Evolutionary conservation across 306 rosid species (phyloP).

Genomic region (Castanea crenata): DNA sequence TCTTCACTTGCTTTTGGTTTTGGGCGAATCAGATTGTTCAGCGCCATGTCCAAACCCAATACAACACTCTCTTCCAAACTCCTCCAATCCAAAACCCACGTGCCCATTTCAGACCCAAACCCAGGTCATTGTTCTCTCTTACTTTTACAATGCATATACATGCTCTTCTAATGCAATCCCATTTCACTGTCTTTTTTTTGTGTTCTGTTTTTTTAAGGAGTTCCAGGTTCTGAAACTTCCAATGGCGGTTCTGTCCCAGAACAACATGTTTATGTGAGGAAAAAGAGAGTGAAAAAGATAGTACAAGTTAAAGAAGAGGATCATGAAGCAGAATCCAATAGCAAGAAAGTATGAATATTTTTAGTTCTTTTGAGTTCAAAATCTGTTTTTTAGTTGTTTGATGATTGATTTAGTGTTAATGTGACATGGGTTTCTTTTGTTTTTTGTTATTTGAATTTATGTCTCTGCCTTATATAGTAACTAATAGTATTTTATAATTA

Average conservation of each 20-base stretch:
- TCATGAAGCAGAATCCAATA: conserved; percentile 12
- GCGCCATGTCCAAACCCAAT: conserved; percentile 25
- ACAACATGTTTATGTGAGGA: conserved; percentile 63
- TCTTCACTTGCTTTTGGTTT: neutral
- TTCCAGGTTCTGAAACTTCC: conserved; percentile 32
- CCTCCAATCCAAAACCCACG: conserved; percentile 6
- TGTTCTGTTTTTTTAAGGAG: neutral
- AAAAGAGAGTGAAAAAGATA: conserved; percentile 48
- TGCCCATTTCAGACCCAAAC: conserved; percentile 2
- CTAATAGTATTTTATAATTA: too few relatives aligned
- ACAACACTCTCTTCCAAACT: conserved; percentile 17
- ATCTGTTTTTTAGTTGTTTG: neutral
- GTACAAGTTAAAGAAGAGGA: conserved; percentile 17
- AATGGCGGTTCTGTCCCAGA: conserved; percentile 39
- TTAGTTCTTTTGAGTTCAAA: neutral
- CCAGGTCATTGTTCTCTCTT: neutral
- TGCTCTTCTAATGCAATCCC: neutral
- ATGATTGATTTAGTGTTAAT: neutral
- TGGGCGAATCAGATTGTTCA: conserved; percentile 10
- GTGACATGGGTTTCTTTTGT: neutral
- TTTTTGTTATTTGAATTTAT: neutral
- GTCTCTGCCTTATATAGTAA: too few relatives aligned
- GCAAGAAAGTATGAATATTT: conserved; percentile 33
- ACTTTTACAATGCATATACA: too few relatives aligned
- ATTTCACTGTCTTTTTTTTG: neutral